These are phyloP conservation scores for Cyberlindnera galapagoensis DNA, from an alignment of 805 yeast species.

Conservation along the genomic window DNA sequence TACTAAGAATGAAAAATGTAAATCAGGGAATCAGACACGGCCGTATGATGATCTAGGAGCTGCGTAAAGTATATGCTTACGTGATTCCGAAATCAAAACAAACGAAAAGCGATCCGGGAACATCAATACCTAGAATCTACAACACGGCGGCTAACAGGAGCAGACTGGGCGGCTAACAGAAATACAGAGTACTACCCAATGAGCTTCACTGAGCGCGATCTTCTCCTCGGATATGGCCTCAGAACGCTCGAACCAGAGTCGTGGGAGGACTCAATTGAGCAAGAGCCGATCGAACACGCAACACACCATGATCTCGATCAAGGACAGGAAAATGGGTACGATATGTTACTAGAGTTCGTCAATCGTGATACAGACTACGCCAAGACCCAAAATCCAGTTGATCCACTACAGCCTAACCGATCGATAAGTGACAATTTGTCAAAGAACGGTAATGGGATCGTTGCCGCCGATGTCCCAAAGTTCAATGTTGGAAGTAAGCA, in stretches of 20 bases:
- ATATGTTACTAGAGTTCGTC: constrained; percentile 15
- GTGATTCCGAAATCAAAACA: no score
- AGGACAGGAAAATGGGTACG: constrained; percentile 8
- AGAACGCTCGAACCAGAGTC: constrained; percentile 35
- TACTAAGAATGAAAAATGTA: no score
- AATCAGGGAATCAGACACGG: no score
- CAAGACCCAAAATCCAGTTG: constrained; percentile 33
- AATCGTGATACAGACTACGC: constrained; percentile 22
- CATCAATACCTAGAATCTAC: no score
- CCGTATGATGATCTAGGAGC: no score
- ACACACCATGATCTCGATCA: constrained; percentile 21
- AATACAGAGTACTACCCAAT: no score
- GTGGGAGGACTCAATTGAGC: constrained; percentile 26
- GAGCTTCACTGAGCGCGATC: no score
- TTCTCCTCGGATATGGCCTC: constrained; percentile 37
- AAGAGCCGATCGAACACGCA: constrained; percentile 17
- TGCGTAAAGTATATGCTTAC: no score
- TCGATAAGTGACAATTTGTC: constrained; percentile 27
- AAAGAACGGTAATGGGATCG: background rate
- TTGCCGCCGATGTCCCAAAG: constrained; percentile 29
- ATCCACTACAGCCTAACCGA: constrained; percentile 50
- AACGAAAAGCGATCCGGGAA: no score
- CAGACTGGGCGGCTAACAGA: no score
- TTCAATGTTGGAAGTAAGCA: constrained; percentile 50
- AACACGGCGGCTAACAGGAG: no score